phyloP scores from a whole-genome alignment of 2,329 filamentous ascomycete species.

The Metarhizium anisopliae region DNA sequence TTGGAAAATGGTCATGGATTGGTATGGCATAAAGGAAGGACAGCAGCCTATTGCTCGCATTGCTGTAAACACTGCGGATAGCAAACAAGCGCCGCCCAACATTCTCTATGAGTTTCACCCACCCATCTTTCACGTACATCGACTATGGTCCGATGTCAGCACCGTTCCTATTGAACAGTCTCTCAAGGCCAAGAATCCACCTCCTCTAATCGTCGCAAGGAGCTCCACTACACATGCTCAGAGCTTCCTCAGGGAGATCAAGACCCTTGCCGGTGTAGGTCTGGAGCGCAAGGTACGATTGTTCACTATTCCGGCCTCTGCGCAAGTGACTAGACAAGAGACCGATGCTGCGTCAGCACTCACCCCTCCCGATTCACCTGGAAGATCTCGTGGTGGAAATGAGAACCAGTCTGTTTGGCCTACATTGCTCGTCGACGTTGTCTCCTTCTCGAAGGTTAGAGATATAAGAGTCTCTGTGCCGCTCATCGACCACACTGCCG shows the following conservation, averaged over 20 bases:
- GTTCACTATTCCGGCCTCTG: slow-evolving; percentile 52
- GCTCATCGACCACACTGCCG: slow-evolving; percentile 56
- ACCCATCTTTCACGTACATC: slow-evolving; percentile 75
- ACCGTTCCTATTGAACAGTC: slow-evolving; percentile 47
- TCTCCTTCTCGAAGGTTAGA: slow-evolving; percentile 40
- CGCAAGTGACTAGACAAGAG: slow-evolving; percentile 23
- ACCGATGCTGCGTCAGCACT: slow-evolving; percentile 26
- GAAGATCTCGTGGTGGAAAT: slow-evolving; percentile 14
- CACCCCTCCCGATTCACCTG: slow-evolving; percentile 33
- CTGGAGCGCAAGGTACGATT: slow-evolving; percentile 65
- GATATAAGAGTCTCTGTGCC: slow-evolving; percentile 15
- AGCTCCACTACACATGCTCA: slow-evolving; percentile 63
- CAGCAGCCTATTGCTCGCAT: slow-evolving; percentile 65
- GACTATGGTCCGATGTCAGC: slow-evolving; percentile 56
- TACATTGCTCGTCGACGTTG: slow-evolving; percentile 35
- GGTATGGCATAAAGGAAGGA: slow-evolving; percentile 68
- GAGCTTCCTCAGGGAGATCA: slow-evolving; percentile 67
- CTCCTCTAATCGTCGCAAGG: slow-evolving; percentile 58
- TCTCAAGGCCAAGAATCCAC: slow-evolving; percentile 50
- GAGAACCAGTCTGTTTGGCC: slow-evolving; percentile 27
- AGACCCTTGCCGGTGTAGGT: slow-evolving; percentile 59
- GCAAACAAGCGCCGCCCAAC: slow-evolving; percentile 38
- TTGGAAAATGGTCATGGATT: slow-evolving; percentile 71
- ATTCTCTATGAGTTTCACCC: slow-evolving; percentile 78
- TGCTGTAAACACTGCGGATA: slow-evolving; percentile 63